A percentile compares a stretch with the other conserved stretches of the same genome.
phyloP scores from a whole-genome alignment of 768 basidiomycete genomes.

The Suillus paluster region DNA sequence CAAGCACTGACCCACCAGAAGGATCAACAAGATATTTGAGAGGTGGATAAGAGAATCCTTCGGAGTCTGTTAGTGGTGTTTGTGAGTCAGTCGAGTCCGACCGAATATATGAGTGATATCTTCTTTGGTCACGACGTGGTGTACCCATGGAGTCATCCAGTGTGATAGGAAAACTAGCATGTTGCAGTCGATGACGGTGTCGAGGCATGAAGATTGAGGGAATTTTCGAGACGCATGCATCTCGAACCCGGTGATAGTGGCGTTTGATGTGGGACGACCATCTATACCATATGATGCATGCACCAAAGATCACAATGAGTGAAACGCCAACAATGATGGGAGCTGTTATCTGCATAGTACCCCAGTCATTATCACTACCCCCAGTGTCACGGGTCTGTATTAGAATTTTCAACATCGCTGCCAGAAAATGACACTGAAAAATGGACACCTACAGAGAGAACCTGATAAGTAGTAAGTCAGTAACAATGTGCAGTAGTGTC shows the following conservation, averaged over 20 bases:
- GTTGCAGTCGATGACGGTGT: constrained; percentile 20
- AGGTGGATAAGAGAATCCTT: constrained; percentile 18
- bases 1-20: background rate
- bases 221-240: constrained; percentile 20
- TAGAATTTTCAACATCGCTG: background rate
- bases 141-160: constrained; percentile 27
- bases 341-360: constrained; percentile 35
- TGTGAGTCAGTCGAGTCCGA: constrained; percentile 33
- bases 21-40: background rate
- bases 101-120: constrained; percentile 14
- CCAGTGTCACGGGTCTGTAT: constrained; percentile 22
- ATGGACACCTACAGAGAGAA: constrained; percentile 23
- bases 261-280: constrained; percentile 11
- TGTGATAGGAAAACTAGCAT: constrained; percentile 18
- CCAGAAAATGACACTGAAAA: background rate
- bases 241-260: constrained; percentile 18
- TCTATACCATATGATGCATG: constrained; percentile 30
- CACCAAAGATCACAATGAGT: constrained; percentile 28
- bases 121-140: background rate
- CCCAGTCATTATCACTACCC: constrained; percentile 19
- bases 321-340: constrained; percentile 39
- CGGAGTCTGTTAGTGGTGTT: constrained; percentile 26
- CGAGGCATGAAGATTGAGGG: constrained; percentile 20
- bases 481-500: background rate
- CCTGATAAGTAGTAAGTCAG: constrained; percentile 16